Evolutionary conservation across 192 early-diverging fungal genomes (phyloP), one percentile per base, ranked within the genome.

Genomic region (Coemansia umbellata): DNA sequence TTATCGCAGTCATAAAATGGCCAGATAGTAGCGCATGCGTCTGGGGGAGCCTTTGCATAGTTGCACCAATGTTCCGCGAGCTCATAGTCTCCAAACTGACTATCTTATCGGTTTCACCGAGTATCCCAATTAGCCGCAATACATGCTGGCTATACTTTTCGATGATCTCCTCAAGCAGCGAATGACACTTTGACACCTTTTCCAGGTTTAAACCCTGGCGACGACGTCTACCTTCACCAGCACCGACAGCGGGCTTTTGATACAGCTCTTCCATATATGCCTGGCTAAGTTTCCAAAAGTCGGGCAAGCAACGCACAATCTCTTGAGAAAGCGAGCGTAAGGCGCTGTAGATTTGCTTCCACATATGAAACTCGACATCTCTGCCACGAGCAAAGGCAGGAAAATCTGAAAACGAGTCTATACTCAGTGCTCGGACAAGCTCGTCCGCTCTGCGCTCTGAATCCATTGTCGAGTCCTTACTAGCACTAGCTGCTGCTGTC

Each of bases 251-350:
- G 10, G 71, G 70, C 52, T 47, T 51, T 21, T 67, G 79, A 47
- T 91, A 87, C 55, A 87, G 85, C 28, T 92, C 88, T 48, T 95
- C 95, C 60, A 90, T 88, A 58, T 82, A 98, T 4, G 91, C 82
- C 47, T 84, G 84, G 42, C 91, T 88, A 2, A 95, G 66, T 66
- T 89, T 85, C 91, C 95, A 95, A 78, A 98, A 98, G 52, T 92
- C 90, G 4, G 92, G 93, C 44, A 98, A 53, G 27, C 81, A 80
- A 30, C 84, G 79, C 18, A 81, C 53, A 13, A 98, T 65, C 8
- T 89, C 70, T 37, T 86, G 81, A n/a, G 91, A 93, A 5, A 93
- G 71, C 8, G 78, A 76, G 61, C 90, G 85, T 27, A 93, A 85
- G 18, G 89, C 65, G 0, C 78, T 74, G 8, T 82, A 57, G 8